A percentile compares a stretch with the other conserved stretches of the same genome.
These are phyloP conservation scores for Fistulifera pelliculosa DNA, from an alignment of 108 stramenopile genomes.

Conservation along the genomic window DNA sequence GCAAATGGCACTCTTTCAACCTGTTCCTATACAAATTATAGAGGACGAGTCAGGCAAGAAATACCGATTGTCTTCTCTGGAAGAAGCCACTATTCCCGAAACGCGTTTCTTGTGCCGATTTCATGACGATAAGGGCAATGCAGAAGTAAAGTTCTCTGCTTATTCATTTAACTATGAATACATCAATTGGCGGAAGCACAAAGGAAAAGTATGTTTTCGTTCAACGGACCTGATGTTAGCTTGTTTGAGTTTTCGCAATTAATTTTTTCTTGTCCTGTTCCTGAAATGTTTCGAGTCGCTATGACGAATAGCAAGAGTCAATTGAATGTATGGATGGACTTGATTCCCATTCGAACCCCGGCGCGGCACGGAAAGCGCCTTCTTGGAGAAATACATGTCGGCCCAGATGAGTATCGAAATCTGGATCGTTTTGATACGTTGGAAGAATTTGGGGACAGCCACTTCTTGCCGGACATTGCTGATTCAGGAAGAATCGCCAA, in stretches of 20 bases:
- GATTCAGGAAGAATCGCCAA: slow-evolving; percentile 69
- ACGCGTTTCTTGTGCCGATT: slow-evolving; percentile 25
- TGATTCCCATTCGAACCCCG: slow-evolving; percentile 56
- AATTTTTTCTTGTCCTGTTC: slow-evolving; percentile 47
- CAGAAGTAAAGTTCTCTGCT: slow-evolving; percentile 27
- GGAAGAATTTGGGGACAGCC: background rate
- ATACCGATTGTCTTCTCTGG: slow-evolving; percentile 3
- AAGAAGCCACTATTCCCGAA: slow-evolving; percentile 8
- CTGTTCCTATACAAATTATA: slow-evolving; percentile 31
- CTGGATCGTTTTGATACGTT: background rate
- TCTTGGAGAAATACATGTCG: background rate
- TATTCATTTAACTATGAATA: slow-evolving; percentile 68
- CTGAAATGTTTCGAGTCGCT: slow-evolving; percentile 39
- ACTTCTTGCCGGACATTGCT: slow-evolving; percentile 41
- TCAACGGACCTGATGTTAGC: slow-evolving; percentile 15
- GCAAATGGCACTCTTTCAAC: slow-evolving; percentile 59
- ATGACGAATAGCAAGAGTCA: slow-evolving; percentile 30
- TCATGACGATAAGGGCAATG: background rate
- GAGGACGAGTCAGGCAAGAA: background rate
- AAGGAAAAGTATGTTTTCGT: slow-evolving; percentile 30
- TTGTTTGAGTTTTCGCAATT: slow-evolving; percentile 15
- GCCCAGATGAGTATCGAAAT: background rate
- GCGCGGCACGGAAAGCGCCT: slow-evolving; percentile 14
- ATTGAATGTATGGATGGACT: slow-evolving; percentile 24
- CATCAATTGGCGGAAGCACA: slow-evolving; percentile 42